Conservation (phyloP, 176 grass and related monocot species). For the bread wheat (Triticum aestivum) region IWGSC_CS_RefSeq_v2.1 NC_057808.1:537380757-537381256, state of each 20-base stretch:
- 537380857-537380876: background rate
- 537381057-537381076: slow-evolving; percentile 13
- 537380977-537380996: background rate
- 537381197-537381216: slow-evolving; percentile 27
- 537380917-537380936: background rate
- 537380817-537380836: background rate
- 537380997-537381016: background rate
- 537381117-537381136: background rate
- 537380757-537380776: too few relatives aligned
- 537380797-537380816: too few relatives aligned
- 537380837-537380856: background rate
- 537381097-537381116: background rate
- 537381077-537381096: background rate
- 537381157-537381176: background rate
- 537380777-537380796: too few relatives aligned
- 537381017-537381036: background rate
- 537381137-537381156: background rate
- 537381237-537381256: slow-evolving; percentile 26
- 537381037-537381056: background rate
- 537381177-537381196: background rate
- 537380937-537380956: background rate
- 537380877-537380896: background rate
- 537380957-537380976: background rate
- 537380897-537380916: background rate
- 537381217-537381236: slow-evolving; percentile 30